Evolutionary conservation across 2,329 filamentous ascomycete species (phyloP), one percentile per base, ranked within the genome.

Genomic region (Mycosphaerella arachidis): DNA sequence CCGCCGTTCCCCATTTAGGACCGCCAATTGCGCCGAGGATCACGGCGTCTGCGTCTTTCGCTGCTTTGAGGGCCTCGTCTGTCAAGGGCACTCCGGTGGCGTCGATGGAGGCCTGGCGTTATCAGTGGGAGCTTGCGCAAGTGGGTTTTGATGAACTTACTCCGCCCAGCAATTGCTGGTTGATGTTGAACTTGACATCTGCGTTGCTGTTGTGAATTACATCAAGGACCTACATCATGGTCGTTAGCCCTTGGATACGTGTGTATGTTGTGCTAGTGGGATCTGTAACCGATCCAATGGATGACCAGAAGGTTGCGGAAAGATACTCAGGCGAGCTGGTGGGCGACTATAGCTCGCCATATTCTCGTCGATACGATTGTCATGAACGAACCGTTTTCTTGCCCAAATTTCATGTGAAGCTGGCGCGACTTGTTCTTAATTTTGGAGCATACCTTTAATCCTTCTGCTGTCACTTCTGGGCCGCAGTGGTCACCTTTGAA

Each of bases 1-100:
- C 78, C 67, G 90, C 91, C 33, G 91, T 94, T 63, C 92, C 92
- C 91, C 92, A 97, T 91, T 97, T 86, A 37, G 94, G 93, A n/a
- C 93, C 93, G 68, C 93, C 93, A 71, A 97, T 95, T 68, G 93
- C 91, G 67, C 92, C 93, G 57, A 97, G 86, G 61, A 97, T 86
- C 61, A 97, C 89, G 43, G 92, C 93, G 76, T 96, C 89, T 65
- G 92, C 92, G 55, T 83, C 81, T 77, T 95, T 92, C 67, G 91
- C 92, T 37, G 91, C 92, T 13, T 79, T 79, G 69, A 97, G 88
- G 63, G 92, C 91, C 70, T 89, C 86, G 68, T 94, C 87, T 56
- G 92, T 96, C 63, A 97, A 81, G 31, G 93, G 87, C 31, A 79
- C 83, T 69, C 91, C 90, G 71, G 86, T 86, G 18, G 86, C 86